Evolutionary conservation across 164 flowering plant genomes (phyloP).

Genomic region (Nymphaea colorata): DNA sequence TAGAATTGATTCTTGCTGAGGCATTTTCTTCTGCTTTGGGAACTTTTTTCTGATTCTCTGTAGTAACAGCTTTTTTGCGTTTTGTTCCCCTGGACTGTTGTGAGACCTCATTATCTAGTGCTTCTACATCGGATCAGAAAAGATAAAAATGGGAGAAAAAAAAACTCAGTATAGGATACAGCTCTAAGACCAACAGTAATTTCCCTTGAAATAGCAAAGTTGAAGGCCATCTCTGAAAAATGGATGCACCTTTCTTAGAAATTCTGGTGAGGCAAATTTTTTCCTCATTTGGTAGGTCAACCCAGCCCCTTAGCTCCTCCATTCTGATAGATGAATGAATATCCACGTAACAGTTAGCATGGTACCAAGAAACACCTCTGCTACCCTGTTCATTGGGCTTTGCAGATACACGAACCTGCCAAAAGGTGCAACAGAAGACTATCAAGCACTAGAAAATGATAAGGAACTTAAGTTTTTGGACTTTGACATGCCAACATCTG

Average conservation of each 20-base stretch:
- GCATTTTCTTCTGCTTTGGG: constrained; percentile 38
- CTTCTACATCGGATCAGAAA: constrained; percentile 1
- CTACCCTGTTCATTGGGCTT: constrained; percentile 56
- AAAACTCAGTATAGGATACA: not conserved
- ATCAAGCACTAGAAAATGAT: not conserved
- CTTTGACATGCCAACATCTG: not conserved
- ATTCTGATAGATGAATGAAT: constrained; percentile 36
- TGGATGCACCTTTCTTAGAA: constrained; percentile 25
- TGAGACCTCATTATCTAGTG: constrained; percentile 13
- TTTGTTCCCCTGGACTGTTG: constrained; percentile 40
- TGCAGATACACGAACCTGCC: constrained; percentile 64
- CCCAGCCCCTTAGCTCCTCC: constrained; percentile 72
- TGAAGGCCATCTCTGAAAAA: constrained; percentile 29
- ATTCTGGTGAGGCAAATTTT: constrained; percentile 28
- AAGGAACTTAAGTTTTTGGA: not conserved
- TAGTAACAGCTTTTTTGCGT: constrained; percentile 35
- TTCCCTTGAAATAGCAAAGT: not conserved
- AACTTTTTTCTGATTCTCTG: constrained; percentile 38
- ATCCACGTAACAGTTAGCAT: constrained; percentile 69
- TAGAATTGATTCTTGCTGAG: constrained; percentile 6
- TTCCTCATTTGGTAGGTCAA: constrained; percentile 45
- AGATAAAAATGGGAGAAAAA: not conserved
- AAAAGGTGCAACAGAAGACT: constrained; percentile 1
- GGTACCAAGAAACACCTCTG: constrained; percentile 76
- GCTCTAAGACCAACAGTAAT: not conserved